Conservation (phyloP, 257 asterid genomes). For the Solanum stenotomum region DNA sequence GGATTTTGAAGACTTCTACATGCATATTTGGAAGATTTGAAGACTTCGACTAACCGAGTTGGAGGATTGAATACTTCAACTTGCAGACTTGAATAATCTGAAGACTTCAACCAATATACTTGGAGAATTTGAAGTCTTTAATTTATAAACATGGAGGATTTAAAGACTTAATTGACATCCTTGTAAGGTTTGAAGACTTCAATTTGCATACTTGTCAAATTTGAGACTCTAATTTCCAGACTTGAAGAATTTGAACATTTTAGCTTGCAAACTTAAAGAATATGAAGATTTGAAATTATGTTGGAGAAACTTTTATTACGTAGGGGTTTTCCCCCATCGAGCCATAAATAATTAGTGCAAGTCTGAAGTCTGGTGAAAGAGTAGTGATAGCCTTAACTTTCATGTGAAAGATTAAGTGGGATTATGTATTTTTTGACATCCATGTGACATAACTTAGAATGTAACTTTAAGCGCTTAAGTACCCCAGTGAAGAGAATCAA, state of each 20-base stretch:
- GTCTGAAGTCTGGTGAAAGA: not conserved
- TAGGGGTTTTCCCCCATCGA: not conserved
- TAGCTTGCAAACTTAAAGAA: not conserved
- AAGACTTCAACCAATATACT: not conserved
- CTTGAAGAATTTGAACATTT: not conserved
- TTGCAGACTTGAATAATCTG: not conserved
- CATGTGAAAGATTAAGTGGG: not conserved
- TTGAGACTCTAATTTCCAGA: too few species aligned
- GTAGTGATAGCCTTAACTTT: too few species aligned
- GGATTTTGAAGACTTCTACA: not conserved
- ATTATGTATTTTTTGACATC: not conserved
- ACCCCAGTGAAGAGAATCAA: not conserved
- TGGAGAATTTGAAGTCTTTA: not conserved
- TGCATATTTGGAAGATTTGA: not conserved
- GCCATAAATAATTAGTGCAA: not conserved
- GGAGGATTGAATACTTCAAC: not conserved
- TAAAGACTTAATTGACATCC: too few species aligned
- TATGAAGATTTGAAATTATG: not conserved
- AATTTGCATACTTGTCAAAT: too few species aligned
- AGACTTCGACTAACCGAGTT: not conserved
- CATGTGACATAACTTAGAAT: not conserved
- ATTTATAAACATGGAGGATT: not conserved
- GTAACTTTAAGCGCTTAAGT: not conserved
- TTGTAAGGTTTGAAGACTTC: not conserved
- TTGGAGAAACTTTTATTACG: too few species aligned